Percentiles rank a stretch among this genome's conserved stretches.
These are phyloP conservation scores for Clavispora asparagi DNA, from an alignment of 805 yeast species.

Conservation along the genomic window DNA sequence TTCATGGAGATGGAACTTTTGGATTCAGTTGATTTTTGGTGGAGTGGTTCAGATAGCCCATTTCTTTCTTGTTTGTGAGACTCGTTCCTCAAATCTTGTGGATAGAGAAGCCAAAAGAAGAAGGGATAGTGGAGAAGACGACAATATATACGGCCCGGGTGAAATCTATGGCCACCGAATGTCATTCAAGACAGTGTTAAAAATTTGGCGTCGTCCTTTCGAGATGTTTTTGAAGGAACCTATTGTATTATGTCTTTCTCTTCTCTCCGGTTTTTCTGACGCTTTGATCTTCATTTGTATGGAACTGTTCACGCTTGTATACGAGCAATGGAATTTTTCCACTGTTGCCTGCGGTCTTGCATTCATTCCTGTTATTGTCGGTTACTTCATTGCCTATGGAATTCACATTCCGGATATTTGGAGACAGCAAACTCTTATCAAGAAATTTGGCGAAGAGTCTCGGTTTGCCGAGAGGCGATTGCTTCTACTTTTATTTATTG, in stretches of 20 bases:
- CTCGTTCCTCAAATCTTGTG: slow-evolving; percentile 27
- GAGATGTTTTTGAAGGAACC: slow-evolving; percentile 35
- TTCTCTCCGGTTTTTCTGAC: slow-evolving; percentile 37
- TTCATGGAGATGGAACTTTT: slow-evolving; percentile 21
- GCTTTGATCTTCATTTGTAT: slow-evolving; percentile 37
- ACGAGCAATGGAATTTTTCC: slow-evolving; percentile 31
- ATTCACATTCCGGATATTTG: slow-evolving; percentile 29
- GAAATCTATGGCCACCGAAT: slow-evolving; percentile 19
- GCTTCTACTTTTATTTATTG: slow-evolving; percentile 30
- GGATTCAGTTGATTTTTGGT: slow-evolving; percentile 33
- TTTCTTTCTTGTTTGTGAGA: slow-evolving; percentile 31
- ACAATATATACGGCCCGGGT: slow-evolving; percentile 31
- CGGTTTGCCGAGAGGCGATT: slow-evolving; percentile 25
- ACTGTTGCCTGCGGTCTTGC: slow-evolving; percentile 26
- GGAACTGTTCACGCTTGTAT: slow-evolving; percentile 31
- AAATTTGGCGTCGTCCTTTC: slow-evolving; percentile 36
- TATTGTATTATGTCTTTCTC: slow-evolving; percentile 32
- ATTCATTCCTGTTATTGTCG: slow-evolving; percentile 29
- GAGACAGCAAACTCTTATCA: slow-evolving; percentile 22
- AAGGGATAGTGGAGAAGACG: slow-evolving; percentile 26
- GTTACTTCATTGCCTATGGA: slow-evolving; percentile 31
- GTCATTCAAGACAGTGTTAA: slow-evolving; percentile 18
- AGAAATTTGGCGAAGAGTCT: slow-evolving; percentile 20
- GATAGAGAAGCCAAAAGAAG: slow-evolving; percentile 34
- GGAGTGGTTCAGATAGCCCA: slow-evolving; percentile 29